Evolutionary conservation across 148 eudicot species (phyloP).

Genomic region (Rhododendron williamsianum): DNA sequence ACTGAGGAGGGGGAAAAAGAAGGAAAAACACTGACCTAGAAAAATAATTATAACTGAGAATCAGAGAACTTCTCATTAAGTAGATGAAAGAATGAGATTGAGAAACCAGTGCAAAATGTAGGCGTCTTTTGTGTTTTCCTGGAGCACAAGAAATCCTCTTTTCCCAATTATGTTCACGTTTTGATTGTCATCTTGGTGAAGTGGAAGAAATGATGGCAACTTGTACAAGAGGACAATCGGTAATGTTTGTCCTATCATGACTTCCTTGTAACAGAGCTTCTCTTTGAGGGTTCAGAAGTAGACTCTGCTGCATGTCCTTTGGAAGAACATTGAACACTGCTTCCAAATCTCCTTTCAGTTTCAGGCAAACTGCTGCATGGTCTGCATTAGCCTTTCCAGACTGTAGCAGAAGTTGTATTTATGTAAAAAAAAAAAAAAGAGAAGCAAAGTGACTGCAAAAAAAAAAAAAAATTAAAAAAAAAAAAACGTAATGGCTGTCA

Average conservation of each 20-base stretch:
- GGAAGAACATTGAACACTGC: constrained; percentile 71
- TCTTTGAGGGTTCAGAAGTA: constrained; percentile 72
- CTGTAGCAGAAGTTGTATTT: constrained; percentile 30
- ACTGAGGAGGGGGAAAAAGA: neutral
- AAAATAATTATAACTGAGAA: constrained; percentile 6
- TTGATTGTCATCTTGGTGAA: constrained; percentile 23
- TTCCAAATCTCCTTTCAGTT: constrained; percentile 71
- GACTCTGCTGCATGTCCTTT: constrained; percentile 69
- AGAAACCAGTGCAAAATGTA: neutral
- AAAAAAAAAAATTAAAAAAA: neutral
- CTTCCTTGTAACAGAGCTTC: constrained; percentile 40
- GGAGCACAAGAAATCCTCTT: neutral
- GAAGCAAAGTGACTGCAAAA: neutral
- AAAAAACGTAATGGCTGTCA: neutral
- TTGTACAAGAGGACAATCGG: constrained; percentile 11
- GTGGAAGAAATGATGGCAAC: constrained; percentile 10
- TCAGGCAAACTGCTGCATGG: constrained; percentile 36
- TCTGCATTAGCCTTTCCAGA: constrained; percentile 35
- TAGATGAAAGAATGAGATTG: constrained; percentile 1
- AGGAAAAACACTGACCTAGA: constrained; percentile 8
- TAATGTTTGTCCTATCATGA: constrained; percentile 3
- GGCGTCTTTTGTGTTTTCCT: neutral
- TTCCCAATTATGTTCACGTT: constrained; percentile 3
- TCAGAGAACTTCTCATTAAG: constrained; percentile 3
- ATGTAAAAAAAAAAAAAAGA: neutral